Conservation (phyloP, 1,284 basidiomycete genomes). For the Coniferiporia sulphurascens region DNA sequence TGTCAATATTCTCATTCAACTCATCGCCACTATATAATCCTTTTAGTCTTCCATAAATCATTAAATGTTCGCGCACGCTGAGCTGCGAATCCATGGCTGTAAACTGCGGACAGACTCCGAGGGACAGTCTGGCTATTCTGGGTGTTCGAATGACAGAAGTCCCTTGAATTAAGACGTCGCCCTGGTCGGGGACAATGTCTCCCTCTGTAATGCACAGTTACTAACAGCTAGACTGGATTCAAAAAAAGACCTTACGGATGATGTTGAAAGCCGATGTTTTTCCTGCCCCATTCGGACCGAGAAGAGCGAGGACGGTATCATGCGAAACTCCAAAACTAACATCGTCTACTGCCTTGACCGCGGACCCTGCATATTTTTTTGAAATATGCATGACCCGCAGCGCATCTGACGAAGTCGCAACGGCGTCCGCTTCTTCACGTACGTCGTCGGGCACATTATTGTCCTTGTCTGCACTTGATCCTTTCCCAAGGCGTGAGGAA, state of each 20-base stretch:
- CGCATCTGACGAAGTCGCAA: conserved; percentile 46
- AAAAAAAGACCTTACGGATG: conserved; percentile 53
- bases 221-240: neutral
- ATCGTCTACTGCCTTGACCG: conserved; percentile 62
- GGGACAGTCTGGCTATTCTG: conserved; percentile 53
- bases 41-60: conserved; percentile 63
- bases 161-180: conserved; percentile 63
- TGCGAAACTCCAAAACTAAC: conserved; percentile 64
- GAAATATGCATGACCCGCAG: conserved; percentile 64
- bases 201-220: conserved; percentile 39
- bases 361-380: conserved; percentile 49
- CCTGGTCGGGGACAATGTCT: conserved; percentile 54
- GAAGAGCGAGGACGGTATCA: conserved; percentile 65
- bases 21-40: conserved; percentile 51
- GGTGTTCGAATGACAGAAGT: conserved; percentile 59
- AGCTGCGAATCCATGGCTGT: conserved; percentile 76
- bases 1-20: conserved; percentile 49
- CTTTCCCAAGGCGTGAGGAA: conserved; percentile 19
- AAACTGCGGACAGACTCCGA: conserved; percentile 81
- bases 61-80: conserved; percentile 71
- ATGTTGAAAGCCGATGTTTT: conserved; percentile 79
- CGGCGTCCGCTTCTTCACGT: conserved; percentile 45
- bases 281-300: conserved; percentile 79
- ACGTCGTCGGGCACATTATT: conserved; percentile 40
- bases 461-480: conserved; percentile 10